Evolutionary conservation across 441 rosid species (phyloP).

Genomic region (Breynia disticha): DNA sequence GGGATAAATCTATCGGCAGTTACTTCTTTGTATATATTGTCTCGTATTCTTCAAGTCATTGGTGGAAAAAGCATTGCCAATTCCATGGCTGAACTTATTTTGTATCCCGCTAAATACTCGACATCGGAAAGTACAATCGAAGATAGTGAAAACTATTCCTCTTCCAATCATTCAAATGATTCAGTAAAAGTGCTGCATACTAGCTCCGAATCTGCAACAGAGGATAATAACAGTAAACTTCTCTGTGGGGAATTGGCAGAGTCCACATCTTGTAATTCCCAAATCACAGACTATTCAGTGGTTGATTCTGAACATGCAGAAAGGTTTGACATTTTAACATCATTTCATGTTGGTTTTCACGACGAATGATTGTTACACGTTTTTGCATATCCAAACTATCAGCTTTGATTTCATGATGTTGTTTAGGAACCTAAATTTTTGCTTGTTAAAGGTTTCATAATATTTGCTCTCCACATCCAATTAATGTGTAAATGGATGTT

Average conservation of each 20-base stretch:
- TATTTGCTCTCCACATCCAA: too few relatives aligned
- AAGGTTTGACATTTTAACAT: slow-evolving; percentile 26
- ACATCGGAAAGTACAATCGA: slow-evolving; percentile 19
- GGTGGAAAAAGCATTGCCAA: slow-evolving; percentile 42
- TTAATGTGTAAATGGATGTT: too few relatives aligned
- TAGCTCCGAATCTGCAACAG: slow-evolving; percentile 22
- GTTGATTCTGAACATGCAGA: slow-evolving; percentile 20
- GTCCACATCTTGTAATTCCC: slow-evolving; percentile 15
- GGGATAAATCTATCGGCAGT: slow-evolving; percentile 37
- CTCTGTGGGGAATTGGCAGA: slow-evolving; percentile 14
- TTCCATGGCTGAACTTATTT: slow-evolving; percentile 31
- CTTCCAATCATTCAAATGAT: slow-evolving; percentile 21
- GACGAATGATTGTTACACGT: background rate
- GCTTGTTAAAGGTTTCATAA: too few relatives aligned
- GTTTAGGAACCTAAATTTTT: too few relatives aligned
- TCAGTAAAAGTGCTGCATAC: slow-evolving; percentile 19
- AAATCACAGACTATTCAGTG: slow-evolving; percentile 10
- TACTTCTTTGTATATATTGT: slow-evolving; percentile 47
- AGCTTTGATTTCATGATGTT: background rate
- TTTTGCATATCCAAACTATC: too few relatives aligned
- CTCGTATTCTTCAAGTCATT: slow-evolving; percentile 52
- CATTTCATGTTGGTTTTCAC: background rate
- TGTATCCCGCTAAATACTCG: slow-evolving; percentile 31
- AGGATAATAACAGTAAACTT: slow-evolving; percentile 19
- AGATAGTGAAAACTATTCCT: slow-evolving; percentile 17